Evolutionary conservation across 2,329 filamentous ascomycete species (phyloP).

Genomic region (Gaeumannomyces tritici): DNA sequence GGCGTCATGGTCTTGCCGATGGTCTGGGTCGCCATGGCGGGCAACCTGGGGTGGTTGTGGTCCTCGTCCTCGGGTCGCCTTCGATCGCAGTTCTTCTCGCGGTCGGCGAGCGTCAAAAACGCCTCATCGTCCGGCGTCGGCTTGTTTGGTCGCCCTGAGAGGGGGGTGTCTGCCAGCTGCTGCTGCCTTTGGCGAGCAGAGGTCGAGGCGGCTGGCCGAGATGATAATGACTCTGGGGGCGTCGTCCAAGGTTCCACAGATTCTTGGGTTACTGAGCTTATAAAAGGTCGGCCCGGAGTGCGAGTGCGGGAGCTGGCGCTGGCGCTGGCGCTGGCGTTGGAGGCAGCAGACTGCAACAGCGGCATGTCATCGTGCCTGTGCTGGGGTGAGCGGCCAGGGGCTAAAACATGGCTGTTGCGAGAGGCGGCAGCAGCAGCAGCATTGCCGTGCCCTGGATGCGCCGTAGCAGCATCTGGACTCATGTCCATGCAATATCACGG

Average conservation of each 20-base stretch:
- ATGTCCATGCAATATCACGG: background rate
- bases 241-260: background rate
- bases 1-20: slow-evolving; percentile 74
- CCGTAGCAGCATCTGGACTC: background rate
- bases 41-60: slow-evolving; percentile 35
- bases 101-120: slow-evolving; percentile 5
- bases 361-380: background rate
- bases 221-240: background rate
- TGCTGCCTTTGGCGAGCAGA: background rate
- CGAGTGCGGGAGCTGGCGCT: too few species aligned
- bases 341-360: background rate
- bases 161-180: background rate
- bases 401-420: background rate
- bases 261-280: background rate
- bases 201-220: too few species aligned
- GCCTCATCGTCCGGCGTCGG: background rate
- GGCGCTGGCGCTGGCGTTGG: background rate
- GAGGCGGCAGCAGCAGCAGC: background rate
- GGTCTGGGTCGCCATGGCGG: slow-evolving; percentile 54
- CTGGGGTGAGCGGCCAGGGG: background rate
- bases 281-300: background rate
- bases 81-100: slow-evolving; percentile 39
- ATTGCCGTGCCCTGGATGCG: background rate
- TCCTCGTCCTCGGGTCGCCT: slow-evolving; percentile 39
- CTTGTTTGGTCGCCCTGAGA: background rate